phyloP scores from a whole-genome alignment of 2,329 filamentous ascomycete genomes.

The Pseudopithomyces maydicus region DNA sequence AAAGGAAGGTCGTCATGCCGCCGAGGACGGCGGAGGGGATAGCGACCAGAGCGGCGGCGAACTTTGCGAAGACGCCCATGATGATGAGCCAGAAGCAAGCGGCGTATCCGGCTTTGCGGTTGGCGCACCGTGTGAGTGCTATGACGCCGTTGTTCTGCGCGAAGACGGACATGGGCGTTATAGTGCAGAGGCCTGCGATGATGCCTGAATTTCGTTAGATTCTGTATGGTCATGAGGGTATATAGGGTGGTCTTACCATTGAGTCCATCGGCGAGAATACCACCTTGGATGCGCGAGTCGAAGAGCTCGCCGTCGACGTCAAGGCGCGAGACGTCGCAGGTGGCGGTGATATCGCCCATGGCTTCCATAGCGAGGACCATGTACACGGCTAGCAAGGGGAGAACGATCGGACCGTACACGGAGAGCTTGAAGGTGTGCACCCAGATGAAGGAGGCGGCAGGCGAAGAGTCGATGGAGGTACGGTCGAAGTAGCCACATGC shows the following conservation, averaged over 20 bases:
- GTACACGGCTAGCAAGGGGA: slow-evolving; percentile 67
- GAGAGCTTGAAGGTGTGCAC: slow-evolving; percentile 75
- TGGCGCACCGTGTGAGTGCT: slow-evolving; percentile 79
- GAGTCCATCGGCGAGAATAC: slow-evolving; percentile 76
- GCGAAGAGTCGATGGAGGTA: slow-evolving; percentile 72
- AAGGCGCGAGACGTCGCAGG: slow-evolving; percentile 77
- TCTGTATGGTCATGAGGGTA: not conserved
- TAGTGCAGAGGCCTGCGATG: slow-evolving; percentile 76
- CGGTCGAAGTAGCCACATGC: slow-evolving; percentile 79
- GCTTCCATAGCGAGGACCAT: slow-evolving; percentile 79
- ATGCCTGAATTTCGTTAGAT: slow-evolving; percentile 49
- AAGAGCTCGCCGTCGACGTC: slow-evolving; percentile 74
- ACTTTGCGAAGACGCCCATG: slow-evolving; percentile 84
- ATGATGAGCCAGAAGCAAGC: slow-evolving; percentile 77
- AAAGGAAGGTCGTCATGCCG: slow-evolving; percentile 74
- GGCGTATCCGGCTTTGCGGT: slow-evolving; percentile 78
- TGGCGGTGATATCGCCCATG: slow-evolving; percentile 80
- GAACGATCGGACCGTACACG: slow-evolving; percentile 73
- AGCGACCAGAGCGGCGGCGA: slow-evolving; percentile 76
- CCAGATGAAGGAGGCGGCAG: slow-evolving; percentile 77
- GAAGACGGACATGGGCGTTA: slow-evolving; percentile 79
- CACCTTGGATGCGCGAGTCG: slow-evolving; percentile 79
- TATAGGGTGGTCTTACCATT: slow-evolving; percentile 53
- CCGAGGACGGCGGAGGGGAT: slow-evolving; percentile 65
- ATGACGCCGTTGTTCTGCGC: slow-evolving; percentile 88